Evolutionary conservation across 2,329 filamentous ascomycete species (phyloP).

Genomic region (Onygena corvina): DNA sequence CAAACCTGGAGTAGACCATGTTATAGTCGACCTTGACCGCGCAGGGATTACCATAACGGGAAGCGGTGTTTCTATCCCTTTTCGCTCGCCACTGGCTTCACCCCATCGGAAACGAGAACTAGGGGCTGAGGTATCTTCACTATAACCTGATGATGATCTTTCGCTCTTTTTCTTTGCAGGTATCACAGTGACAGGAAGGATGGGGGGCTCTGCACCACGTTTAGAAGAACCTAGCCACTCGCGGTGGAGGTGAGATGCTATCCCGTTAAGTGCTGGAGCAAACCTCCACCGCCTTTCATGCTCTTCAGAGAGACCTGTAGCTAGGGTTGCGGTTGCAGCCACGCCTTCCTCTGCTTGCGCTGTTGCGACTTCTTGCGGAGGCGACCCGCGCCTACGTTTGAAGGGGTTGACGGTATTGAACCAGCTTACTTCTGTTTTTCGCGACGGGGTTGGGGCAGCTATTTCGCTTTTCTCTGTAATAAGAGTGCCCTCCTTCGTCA

Average conservation of each 20-base stretch:
- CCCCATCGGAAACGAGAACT: constrained; percentile 5
- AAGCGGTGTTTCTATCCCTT: constrained; percentile 22
- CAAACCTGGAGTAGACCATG: constrained; percentile 39
- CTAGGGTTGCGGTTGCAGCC: constrained; percentile 9
- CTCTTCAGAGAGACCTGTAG: constrained; percentile 28
- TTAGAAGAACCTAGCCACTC: constrained; percentile 30
- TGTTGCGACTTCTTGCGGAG: constrained; percentile 48
- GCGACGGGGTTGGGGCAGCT: constrained; percentile 18
- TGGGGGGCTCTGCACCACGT: constrained; percentile 24
- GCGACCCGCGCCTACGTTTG: constrained; percentile 45
- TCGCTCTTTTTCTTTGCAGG: constrained; percentile 34
- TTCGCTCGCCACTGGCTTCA: constrained; percentile 18
- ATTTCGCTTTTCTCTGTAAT: not conserved
- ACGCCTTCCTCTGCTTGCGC: constrained; percentile 36
- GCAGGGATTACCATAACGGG: constrained; percentile 50
- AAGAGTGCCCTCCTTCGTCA: constrained; percentile 18
- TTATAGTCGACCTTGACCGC: constrained; percentile 40
- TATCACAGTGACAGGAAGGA: constrained; percentile 48
- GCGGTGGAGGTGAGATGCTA: constrained; percentile 39
- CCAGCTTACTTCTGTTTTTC: constrained; percentile 33
- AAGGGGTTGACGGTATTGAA: constrained; percentile 46
- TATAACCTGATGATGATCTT: constrained; percentile 9
- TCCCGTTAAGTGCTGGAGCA: constrained; percentile 36
- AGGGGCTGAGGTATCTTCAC: not conserved
- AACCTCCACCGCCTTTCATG: constrained; percentile 35